Evolutionary conservation across 495 filamentous ascomycete genomes (phyloP), one percentile per base, ranked within the genome.

Genomic region (Aspergillus cavernicola): DNA sequence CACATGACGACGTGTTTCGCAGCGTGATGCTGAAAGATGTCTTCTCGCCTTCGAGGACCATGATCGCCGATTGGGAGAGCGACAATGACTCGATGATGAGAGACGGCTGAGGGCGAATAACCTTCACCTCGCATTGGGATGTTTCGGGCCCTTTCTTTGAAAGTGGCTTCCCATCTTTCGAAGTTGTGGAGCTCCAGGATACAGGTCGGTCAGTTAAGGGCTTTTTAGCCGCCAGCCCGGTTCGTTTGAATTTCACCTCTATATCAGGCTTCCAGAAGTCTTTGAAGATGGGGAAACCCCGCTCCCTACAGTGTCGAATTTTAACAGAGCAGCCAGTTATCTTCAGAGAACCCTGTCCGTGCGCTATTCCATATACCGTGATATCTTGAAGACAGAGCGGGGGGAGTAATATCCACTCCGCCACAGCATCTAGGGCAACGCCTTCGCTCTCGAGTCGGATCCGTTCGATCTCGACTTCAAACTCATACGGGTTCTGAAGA

Each of bases 401-500:
- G 1, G 85, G 86, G 38, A 97, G 78, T 9, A 85, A 53, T 15
- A 89, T 84, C 51, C 76, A 80, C 51, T 87, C 81, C 22, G 77
- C 71, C 10, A 77, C 71, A 15, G 83, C 85, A 44, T 85, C 82
- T 33, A 96, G 86, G 4, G 81, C 74, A 13, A 84, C 76, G 6
- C 87, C 89, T 31, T 86, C 82, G 6, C 83, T 78, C 49, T 89
- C 83, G 5, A 97, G 68, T n/a, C 76, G 78, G 48, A 98, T 74
- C 28, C 80, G 83, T 62, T 97, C 92, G 38, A 97, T 81, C 47
- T 93, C 88, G 1, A 98, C 60, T 41, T 97, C 90, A 60, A 97
- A 88, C 46, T 97, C 92, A 63, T 89, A 96, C 1, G 90, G 88
- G 60, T 98, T 98, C 61, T 97, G 95, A 4, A 98, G 75, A 7